Conservation (phyloP, 164 flowering plant species). For the Liquidambar formosana region DNA sequence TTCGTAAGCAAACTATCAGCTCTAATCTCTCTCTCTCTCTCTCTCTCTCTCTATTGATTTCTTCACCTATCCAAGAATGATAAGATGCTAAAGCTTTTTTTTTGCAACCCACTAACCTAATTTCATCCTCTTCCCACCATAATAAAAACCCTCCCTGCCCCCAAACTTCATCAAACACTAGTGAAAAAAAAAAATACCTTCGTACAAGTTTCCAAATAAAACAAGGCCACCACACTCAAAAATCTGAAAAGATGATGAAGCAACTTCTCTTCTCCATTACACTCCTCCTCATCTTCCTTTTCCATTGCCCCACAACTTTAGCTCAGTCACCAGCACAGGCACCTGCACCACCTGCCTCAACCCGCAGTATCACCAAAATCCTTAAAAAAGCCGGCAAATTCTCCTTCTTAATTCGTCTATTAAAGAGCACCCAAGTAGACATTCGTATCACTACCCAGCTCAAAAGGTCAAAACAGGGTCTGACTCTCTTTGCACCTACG, state of each 20-base stretch:
- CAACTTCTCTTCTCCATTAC: conserved; percentile 7
- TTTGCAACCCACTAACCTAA: conserved; percentile 5
- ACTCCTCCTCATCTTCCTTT: conserved; percentile 11
- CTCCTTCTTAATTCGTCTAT: conserved; percentile 41
- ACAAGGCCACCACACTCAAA: not conserved
- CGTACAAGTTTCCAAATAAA: not conserved
- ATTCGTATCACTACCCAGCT: conserved; percentile 67
- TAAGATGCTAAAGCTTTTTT: conserved; percentile 5
- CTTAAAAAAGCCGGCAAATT: conserved; percentile 49
- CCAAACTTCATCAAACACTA: conserved; percentile 4
- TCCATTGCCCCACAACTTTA: conserved; percentile 16
- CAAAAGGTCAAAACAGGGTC: conserved; percentile 65
- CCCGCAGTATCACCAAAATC: conserved; percentile 28
- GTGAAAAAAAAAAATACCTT: not conserved
- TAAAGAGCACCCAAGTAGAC: conserved; percentile 35
- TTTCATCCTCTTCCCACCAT: not conserved
- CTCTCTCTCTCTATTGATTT: not conserved
- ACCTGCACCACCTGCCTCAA: conserved; percentile 39
- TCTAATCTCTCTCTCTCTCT: not conserved
- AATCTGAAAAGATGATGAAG: not conserved
- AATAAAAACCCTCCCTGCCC: conserved; percentile 11
- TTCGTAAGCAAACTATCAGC: conserved; percentile 24
- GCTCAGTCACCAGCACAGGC: conserved; percentile 33
- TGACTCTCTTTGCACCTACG: conserved; percentile 77
- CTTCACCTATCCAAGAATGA: conserved; percentile 2